A percentile compares a stretch with the other conserved stretches of the same genome.
Evolutionary conservation across 805 yeast genomes (phyloP).

Genomic region (Ogataea paradorogensis): DNA sequence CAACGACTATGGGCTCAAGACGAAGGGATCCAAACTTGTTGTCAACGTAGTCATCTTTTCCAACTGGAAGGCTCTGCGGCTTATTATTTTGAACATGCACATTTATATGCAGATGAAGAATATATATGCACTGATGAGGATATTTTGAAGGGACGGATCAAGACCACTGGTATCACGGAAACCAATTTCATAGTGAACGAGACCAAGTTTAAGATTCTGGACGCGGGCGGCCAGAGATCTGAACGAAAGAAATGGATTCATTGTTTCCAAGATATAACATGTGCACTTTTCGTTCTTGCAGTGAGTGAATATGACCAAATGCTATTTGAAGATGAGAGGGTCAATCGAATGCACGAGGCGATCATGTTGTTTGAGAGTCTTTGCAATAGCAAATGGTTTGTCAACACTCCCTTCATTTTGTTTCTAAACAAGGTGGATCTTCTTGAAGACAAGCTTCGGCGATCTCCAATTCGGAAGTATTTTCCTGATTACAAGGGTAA

Average conservation of each 20-base stretch:
- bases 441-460: slow-evolving; percentile 64
- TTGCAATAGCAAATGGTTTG: slow-evolving; percentile 83
- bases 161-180: slow-evolving; percentile 94
- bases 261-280: slow-evolving; percentile 86
- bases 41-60: slow-evolving; percentile 63
- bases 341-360: slow-evolving; percentile 89
- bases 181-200: slow-evolving; percentile 68
- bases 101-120: slow-evolving; percentile 56
- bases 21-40: slow-evolving; percentile 60
- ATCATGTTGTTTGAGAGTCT: slow-evolving; percentile 78
- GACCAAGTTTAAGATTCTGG: slow-evolving; percentile 71
- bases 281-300: slow-evolving; percentile 84
- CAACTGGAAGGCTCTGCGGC: slow-evolving; percentile 82
- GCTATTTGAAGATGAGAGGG: slow-evolving; percentile 84
- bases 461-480: slow-evolving; percentile 63
- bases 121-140: slow-evolving; percentile 79
- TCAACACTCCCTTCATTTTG: slow-evolving; percentile 80
- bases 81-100: slow-evolving; percentile 76
- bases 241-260: slow-evolving; percentile 95
- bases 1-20: slow-evolving; percentile 66
- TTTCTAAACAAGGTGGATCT: slow-evolving; percentile 88
- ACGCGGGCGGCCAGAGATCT: slow-evolving; percentile 95
- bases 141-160: slow-evolving; percentile 84
- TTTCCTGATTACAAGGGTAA: slow-evolving; percentile 78
- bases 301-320: slow-evolving; percentile 90